Evolutionary conservation across 1,284 basidiomycete species (phyloP).

Genomic region (Trichosporon sp.): DNA sequence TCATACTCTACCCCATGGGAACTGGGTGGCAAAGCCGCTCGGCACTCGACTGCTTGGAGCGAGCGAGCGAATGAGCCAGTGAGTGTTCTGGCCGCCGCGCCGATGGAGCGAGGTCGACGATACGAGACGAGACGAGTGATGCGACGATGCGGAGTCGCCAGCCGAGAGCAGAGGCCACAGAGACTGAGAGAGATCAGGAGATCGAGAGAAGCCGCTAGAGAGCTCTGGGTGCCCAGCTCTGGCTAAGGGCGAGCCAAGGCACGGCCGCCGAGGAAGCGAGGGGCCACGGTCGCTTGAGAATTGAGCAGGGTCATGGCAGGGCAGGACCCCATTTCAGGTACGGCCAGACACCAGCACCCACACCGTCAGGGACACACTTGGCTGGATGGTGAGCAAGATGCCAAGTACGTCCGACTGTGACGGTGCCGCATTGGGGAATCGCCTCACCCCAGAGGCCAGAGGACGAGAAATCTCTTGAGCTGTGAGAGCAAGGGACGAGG

Average conservation of each 20-base stretch:
- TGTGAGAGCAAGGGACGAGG: neutral
- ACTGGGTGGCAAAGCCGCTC: neutral
- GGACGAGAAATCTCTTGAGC: too few species aligned
- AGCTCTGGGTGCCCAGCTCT: too few species aligned
- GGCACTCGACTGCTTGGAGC: neutral
- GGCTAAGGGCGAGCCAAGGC: too few species aligned
- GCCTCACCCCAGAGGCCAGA: neutral
- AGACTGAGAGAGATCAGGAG: too few species aligned
- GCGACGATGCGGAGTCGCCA: neutral
- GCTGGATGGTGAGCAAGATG: neutral
- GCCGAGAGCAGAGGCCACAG: neutral
- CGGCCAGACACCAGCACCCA: neutral
- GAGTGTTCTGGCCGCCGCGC: neutral
- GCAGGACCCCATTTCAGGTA: neutral
- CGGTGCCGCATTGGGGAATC: constrained; percentile 1
- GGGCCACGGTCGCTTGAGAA: neutral
- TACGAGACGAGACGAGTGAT: neutral
- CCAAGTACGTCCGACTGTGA: neutral
- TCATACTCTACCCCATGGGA: neutral
- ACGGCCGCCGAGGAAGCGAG: neutral
- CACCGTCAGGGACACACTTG: constrained; percentile 1
- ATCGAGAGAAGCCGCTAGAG: too few species aligned
- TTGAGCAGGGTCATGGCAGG: neutral
- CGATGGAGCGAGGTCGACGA: neutral
- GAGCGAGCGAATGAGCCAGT: too few species aligned